A percentile compares a stretch with the other conserved stretches of the same genome.
Evolutionary conservation across 1,284 basidiomycete genomes (phyloP).

Genomic region (Apiotrichum domesticum): DNA sequence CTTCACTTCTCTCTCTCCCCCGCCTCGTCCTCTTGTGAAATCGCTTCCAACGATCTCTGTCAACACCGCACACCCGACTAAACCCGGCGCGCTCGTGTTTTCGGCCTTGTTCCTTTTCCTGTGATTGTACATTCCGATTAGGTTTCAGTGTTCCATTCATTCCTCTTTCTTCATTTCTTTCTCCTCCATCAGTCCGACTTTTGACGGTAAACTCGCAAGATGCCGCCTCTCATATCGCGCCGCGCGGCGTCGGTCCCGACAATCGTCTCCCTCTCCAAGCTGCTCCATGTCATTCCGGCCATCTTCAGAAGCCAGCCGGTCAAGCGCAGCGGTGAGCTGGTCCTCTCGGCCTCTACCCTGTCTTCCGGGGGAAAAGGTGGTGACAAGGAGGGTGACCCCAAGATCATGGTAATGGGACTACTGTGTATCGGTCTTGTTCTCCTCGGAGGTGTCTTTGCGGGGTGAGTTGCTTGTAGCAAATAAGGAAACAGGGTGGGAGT

Average conservation of each 20-base stretch:
- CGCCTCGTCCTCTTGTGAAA: too few relatives aligned
- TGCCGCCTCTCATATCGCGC: slow-evolving; percentile 16
- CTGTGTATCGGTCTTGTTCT: slow-evolving; percentile 65
- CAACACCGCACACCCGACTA: too few relatives aligned
- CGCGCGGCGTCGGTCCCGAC: slow-evolving; percentile 24
- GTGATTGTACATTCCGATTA: too few relatives aligned
- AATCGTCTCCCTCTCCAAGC: slow-evolving; percentile 34
- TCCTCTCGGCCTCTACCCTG: not conserved
- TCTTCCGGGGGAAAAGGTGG: slow-evolving; percentile 13
- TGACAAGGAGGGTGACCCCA: slow-evolving; percentile 37
- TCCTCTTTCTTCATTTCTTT: not conserved
- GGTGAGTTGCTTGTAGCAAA: slow-evolving; percentile 51
- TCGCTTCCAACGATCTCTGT: too few relatives aligned
- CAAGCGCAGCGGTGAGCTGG: slow-evolving; percentile 4
- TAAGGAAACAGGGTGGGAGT: too few relatives aligned
- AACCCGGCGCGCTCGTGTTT: too few relatives aligned
- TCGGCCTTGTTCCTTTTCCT: too few relatives aligned
- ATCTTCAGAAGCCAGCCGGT: not conserved
- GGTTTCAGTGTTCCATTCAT: too few relatives aligned
- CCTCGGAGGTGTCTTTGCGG: slow-evolving; percentile 76
- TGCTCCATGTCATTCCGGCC: slow-evolving; percentile 28
- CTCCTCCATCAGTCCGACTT: not conserved
- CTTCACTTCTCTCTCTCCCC: too few relatives aligned
- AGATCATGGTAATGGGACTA: slow-evolving; percentile 61
- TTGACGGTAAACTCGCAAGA: not conserved